A percentile compares a stretch with the other conserved stretches of the same genome.
phyloP scores from a whole-genome alignment of 352 stramenopile species.

The Phytophthora palmivora region DNA sequence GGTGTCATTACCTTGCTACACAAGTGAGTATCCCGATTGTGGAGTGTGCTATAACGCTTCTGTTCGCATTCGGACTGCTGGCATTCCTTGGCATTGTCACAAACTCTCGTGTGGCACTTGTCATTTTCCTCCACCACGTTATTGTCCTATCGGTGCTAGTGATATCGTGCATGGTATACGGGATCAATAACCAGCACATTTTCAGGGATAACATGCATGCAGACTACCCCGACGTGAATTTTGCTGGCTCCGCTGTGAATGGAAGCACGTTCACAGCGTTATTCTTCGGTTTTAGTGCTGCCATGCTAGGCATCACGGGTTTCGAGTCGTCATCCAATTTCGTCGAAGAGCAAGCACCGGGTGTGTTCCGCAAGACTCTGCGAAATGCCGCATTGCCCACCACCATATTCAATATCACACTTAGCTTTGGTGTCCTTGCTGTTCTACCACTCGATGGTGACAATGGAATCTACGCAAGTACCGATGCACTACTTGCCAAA shows the following conservation, averaged over 20 bases:
- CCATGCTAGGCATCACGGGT: no score
- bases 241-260: constrained; percentile 46
- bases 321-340: no score
- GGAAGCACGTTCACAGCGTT: constrained; percentile 49
- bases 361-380: no score
- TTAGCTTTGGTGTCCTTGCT: no score
- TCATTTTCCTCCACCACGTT: constrained; percentile 84
- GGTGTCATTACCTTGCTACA: constrained; percentile 80
- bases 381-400: no score
- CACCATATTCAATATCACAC: no score
- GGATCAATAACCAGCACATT: constrained; percentile 54
- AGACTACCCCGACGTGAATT: constrained; percentile 57
- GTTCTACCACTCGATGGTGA: constrained; percentile 48
- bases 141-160: constrained; percentile 67
- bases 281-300: constrained; percentile 73
- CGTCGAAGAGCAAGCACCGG: no score
- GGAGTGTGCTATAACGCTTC: constrained; percentile 44
- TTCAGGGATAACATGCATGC: constrained; percentile 70
- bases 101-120: constrained; percentile 73
- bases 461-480: constrained; percentile 53
- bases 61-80: constrained; percentile 85
- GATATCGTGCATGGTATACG: constrained; percentile 54
- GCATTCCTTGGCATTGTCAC: constrained; percentile 80
- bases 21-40: constrained; percentile 59
- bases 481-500: constrained; percentile 64